Percentiles rank a stretch among this genome's conserved stretches.
Conservation (phyloP, 192 early-diverging fungal genomes). For the Coemansia sp. region DNA sequence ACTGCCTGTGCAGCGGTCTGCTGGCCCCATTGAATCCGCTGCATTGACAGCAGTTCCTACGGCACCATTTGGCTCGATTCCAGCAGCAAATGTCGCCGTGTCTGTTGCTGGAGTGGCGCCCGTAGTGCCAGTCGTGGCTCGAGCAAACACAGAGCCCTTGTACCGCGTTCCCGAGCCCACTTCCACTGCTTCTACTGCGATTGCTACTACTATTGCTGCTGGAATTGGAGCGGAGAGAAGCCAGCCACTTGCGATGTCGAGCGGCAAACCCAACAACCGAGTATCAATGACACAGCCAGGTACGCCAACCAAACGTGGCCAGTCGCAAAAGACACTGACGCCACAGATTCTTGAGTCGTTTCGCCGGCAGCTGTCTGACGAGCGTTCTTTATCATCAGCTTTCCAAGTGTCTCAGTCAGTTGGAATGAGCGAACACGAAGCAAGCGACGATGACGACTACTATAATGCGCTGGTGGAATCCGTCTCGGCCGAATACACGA, state of each 20-base stretch:
- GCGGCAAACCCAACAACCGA: background rate
- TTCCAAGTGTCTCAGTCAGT: background rate
- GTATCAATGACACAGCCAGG: conserved; percentile 28
- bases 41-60: background rate
- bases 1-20: background rate
- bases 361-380: conserved; percentile 29
- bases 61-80: background rate
- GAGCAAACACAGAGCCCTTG: conserved; percentile 51
- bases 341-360: conserved; percentile 50
- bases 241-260: background rate
- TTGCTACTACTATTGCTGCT: too few species aligned
- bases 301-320: conserved; percentile 33
- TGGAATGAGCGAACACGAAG: conserved; percentile 13
- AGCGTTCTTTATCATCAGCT: conserved; percentile 7
- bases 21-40: background rate
- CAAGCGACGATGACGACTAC: conserved; percentile 23
- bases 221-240: background rate
- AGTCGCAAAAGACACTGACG: conserved; percentile 48
- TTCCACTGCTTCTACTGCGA: background rate
- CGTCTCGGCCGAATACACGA: background rate
- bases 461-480: conserved; percentile 32
- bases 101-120: background rate
- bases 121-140: background rate
- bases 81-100: background rate
- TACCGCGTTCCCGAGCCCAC: conserved; percentile 6